Base-by-base conservation (phyloP, 805 yeast genomes). In the Pichia paraexigua region DNA sequence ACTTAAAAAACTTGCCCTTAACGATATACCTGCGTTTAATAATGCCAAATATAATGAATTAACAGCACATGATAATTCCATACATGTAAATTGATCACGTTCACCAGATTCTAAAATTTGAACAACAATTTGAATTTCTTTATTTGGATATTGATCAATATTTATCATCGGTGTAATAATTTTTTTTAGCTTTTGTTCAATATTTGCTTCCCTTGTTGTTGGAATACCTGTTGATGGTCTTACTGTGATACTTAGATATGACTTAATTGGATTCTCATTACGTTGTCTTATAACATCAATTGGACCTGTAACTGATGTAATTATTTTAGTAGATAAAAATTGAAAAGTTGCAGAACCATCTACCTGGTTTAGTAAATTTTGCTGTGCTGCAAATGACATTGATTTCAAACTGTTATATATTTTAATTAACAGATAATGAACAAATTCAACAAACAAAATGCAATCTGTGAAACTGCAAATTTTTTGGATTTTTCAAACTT, bases 231-330 rank as follows among this genome's bases (percentile, higher is more conserved):
- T 70, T 22, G 85, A 80, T 1, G 98, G 97, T 41, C 90, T 73
- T 2, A 91, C 82, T 21, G 80, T 77, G 9, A 94, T 76, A 65
- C 90, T 97, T 18, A 94, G 65, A 18, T 87, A 82, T 17, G 92
- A 84, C 44, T 75, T 72, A 17, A 86, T 83, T 12, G 97, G 96
- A 35, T 83, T 66, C 64, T 92, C 98, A 63, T 90, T 96, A 58
- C 92, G 78, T 15, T 80, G 68, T 63, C 83, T 85, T 12, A 88
- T 83, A 2, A 60, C 58, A 61, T 92, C 97, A 30, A 92, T 77
- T 0, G 99, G 99, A 0, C 99, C 99, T 1, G 91, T 78, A 1
- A 92, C 91, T 0, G 96, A 82, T 43, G 84, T 80, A 2, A 91
- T 68, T 3, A 86, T 82, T 51, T 77, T 77, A 1, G 85, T 79